Base-by-base conservation (phyloP, 2,329 filamentous ascomycete species). In the Elsinoe batatas region DNA sequence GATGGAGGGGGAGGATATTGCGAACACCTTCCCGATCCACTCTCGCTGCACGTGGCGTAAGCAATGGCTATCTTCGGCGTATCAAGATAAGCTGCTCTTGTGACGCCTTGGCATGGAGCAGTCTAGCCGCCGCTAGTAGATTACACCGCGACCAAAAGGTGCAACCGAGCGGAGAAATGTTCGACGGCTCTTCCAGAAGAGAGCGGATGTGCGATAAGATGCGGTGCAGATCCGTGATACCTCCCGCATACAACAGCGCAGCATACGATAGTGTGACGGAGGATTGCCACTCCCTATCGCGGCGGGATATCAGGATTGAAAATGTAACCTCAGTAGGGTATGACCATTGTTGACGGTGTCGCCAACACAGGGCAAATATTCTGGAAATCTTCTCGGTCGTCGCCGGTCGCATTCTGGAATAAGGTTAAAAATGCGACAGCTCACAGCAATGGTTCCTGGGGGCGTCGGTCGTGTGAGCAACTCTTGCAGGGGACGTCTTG, bases 21-120 rank as follows among this genome's bases (percentile, higher is more conserved):
- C 20, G 18, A 35, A 51, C 33, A 51, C 47, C 47, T 51, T 51
- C 47, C 47, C 38, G 32, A 35, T 51, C 47, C 47, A 26, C 47
- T 17, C 32, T 51, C 47, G 47, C 17, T 12, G 17, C 33, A 37
- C 5, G 32, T 51, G 47, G 47, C 47, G 33, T 33, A 51, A 51
- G 47, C 32, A 37, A 22, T 51, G 47, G 47, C 47, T 51, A 51
- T 51, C 47, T 51, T 22, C 47, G 33, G 47, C 47, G 47, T 26
- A 26, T 38, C 33, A 20, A 51, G 47, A 51, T 51, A 51, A 51
- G 47, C 32, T 51, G 47, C 15, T 22, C 12, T 51, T 13, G 18
- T 35, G 35, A 51, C 32, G 18, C 8, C 47, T 51, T 51, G 47
- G 47, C 47, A 51, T 32, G 32, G 47, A 51, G 32, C 47, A 51